A percentile compares a stretch with the other conserved stretches of the same genome.
These are phyloP conservation scores for Echria macrotheca DNA, from an alignment of 495 filamentous ascomycete genomes.

Conservation along the genomic window DNA sequence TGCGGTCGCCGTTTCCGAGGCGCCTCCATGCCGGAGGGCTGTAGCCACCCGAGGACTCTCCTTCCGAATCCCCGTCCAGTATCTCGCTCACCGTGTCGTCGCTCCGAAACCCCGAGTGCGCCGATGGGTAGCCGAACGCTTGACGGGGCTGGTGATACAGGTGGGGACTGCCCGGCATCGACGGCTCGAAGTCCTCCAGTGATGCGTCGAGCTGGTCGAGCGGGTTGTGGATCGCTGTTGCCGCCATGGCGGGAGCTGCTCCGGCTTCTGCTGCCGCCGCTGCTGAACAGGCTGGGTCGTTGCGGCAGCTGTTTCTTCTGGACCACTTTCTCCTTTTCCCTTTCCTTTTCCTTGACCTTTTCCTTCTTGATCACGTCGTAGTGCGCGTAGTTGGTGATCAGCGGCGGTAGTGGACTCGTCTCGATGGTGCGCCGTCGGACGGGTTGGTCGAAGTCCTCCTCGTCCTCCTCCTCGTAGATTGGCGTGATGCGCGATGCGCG, in stretches of 20 bases:
- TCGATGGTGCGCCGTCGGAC: constrained; percentile 18
- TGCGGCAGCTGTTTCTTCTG: constrained; percentile 3
- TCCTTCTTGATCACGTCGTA: not conserved
- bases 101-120: constrained; percentile 71
- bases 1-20: constrained; percentile 48
- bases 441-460: constrained; percentile 9
- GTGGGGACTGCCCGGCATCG: constrained; percentile 19
- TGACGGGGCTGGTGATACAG: constrained; percentile 13
- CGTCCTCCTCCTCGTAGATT: constrained; percentile 17
- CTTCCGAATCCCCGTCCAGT: constrained; percentile 31
- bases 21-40: constrained; percentile 53
- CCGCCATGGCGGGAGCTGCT: constrained; percentile 19
- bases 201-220: constrained; percentile 71
- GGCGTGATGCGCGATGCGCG: constrained; percentile 4
- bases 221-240: constrained; percentile 43
- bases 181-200: constrained; percentile 67
- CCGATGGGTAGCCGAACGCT: constrained; percentile 61
- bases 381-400: constrained; percentile 16
- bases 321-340: constrained; percentile 6
- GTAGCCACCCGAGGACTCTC: constrained; percentile 46
- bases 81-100: constrained; percentile 33
- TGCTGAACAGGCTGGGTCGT: constrained; percentile 2
- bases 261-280: constrained; percentile 11
- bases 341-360: constrained; percentile 7
- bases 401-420: constrained; percentile 17